Evolutionary conservation across 2,329 filamentous ascomycete genomes (phyloP).

Genomic region (Thermomyces lanuginosus): DNA sequence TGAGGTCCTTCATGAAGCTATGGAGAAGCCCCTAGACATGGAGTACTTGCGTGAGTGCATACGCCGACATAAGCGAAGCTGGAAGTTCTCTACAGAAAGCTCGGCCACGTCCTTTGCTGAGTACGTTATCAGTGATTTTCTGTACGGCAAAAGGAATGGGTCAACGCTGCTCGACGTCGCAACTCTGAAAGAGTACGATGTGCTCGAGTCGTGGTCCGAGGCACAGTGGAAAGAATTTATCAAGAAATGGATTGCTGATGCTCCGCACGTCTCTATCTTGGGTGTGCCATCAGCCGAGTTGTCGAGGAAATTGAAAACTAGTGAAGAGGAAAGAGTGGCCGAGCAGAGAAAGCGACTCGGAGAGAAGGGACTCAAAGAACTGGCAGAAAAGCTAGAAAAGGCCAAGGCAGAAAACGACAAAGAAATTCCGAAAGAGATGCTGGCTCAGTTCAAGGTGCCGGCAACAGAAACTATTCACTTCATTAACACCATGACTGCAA

Average conservation of each 20-base stretch:
- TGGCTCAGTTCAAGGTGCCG: constrained; percentile 69
- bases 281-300: constrained; percentile 71
- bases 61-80: constrained; percentile 59
- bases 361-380: constrained; percentile 58
- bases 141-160: constrained; percentile 76
- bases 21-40: constrained; percentile 67
- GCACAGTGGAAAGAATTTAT: constrained; percentile 69
- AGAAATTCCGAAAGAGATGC: constrained; percentile 64
- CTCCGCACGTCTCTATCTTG: constrained; percentile 71
- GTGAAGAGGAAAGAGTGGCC: constrained; percentile 63
- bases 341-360: constrained; percentile 67
- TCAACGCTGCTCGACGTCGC: constrained; percentile 50
- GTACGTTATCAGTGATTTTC: constrained; percentile 78
- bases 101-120: constrained; percentile 67
- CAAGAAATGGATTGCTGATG: constrained; percentile 69
- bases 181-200: constrained; percentile 41
- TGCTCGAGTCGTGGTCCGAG: constrained; percentile 64
- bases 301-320: constrained; percentile 62
- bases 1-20: constrained; percentile 65
- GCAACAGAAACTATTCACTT: constrained; percentile 86
- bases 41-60: constrained; percentile 79
- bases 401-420: constrained; percentile 81
- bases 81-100: constrained; percentile 69
- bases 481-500: constrained; percentile 70
- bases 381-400: constrained; percentile 58